Evolutionary conservation across 169 alveolate species (phyloP), one percentile per base, ranked within the genome.

Genomic region (Plasmodium vivax): DNA sequence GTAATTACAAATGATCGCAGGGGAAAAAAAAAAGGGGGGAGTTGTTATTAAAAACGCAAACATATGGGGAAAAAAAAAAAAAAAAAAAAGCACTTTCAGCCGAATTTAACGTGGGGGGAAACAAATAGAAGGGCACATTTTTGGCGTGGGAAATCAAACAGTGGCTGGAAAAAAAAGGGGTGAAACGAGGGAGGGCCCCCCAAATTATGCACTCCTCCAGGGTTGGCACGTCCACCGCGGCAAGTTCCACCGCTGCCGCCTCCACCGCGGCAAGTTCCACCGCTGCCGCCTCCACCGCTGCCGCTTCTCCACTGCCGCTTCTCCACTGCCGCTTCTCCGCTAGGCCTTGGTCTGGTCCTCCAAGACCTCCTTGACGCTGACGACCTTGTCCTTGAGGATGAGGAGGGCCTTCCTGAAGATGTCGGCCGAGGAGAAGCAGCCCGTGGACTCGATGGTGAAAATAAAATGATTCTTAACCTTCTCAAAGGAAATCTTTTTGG

Each of bases 401-500:
- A 85, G 74, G 16, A 96, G 72, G n/a, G 97, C 95, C 34, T 94
- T 93, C 38, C 84, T 95, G 54, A 96, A 96, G 16, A 97, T 92
- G n/a, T 93, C 93, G 6, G 96, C 96, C 9, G 98, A 95, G 0
- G 98, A 93, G 56, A 97, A 85, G 16, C 95, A 91, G 19, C 98
- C 98, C 7, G 98, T 96, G 8, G 98, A 94, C 80, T 97, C 98
- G 54, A 97, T 93, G 32, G 98, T 84, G 95, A 97, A 98, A 41
- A 98, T 97, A 82, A 98, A 96, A 90, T 98, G 98, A 93, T 97
- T 97, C 80, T 93, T 97, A 73, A 96, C 96, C 93, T 98, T 98
- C 8, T 94, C 93, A 23, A 98, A 94, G 56, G 96, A 92, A 4
- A 98, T 91, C 36, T 93, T 68, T 32, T 92, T 79, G 16, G 99